These are phyloP conservation scores for Annulohypoxylon nitens DNA, from an alignment of 495 filamentous ascomycete genomes.

Conservation along the genomic window DNA sequence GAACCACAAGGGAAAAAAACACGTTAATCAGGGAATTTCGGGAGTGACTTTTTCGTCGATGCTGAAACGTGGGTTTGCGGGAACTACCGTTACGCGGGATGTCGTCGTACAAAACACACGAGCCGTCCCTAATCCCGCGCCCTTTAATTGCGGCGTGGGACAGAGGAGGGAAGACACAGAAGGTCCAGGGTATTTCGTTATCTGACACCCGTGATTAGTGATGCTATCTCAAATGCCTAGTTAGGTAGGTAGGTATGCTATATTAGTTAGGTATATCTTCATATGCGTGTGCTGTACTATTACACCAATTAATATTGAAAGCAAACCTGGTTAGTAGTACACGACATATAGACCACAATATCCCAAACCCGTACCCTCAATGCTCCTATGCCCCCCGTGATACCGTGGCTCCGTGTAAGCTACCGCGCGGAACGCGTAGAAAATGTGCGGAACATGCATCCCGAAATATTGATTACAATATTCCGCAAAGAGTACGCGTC, in stretches of 20 bases:
- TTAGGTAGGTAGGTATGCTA: constrained; percentile 1
- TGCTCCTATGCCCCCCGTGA: not conserved
- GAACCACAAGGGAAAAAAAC: constrained; percentile 3
- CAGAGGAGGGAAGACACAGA: not conserved
- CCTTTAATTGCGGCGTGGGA: constrained; percentile 22
- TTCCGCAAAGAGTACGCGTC: not conserved
- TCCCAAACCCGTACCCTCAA: not conserved
- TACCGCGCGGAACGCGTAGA: not conserved
- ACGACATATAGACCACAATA: not conserved
- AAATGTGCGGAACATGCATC: not conserved
- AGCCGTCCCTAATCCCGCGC: not conserved
- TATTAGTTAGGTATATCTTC: not conserved
- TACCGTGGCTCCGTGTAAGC: not conserved
- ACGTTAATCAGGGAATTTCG: not conserved
- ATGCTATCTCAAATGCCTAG: not conserved
- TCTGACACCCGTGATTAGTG: not conserved
- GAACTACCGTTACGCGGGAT: constrained; percentile 14
- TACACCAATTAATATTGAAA: constrained; percentile 5
- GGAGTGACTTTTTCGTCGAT: not conserved
- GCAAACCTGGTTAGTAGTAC: constrained; percentile 6
- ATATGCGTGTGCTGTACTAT: not conserved
- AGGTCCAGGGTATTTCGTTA: not conserved
- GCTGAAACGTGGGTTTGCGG: constrained; percentile 27
- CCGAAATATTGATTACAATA: not conserved
- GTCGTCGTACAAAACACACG: constrained; percentile 3